phyloP scores from a whole-genome alignment of 495 filamentous ascomycete species.

The Hyphodiscus hymeniophilus region DNA sequence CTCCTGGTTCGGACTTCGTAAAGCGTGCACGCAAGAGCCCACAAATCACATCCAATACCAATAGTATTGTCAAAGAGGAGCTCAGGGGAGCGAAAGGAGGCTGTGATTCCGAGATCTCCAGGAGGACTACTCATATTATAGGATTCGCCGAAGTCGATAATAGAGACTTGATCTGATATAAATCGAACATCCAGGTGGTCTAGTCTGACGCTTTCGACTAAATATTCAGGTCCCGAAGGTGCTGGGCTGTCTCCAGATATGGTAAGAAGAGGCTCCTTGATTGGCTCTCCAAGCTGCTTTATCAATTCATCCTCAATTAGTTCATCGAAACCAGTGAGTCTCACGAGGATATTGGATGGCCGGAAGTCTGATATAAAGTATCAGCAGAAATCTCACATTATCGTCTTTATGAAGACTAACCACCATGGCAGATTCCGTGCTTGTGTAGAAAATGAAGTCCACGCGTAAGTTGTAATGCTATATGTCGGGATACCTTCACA shows the following conservation, averaged over 20 bases:
- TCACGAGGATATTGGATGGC: slow-evolving; percentile 24
- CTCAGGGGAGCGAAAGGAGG: slow-evolving; percentile 26
- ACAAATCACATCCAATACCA: slow-evolving; percentile 23
- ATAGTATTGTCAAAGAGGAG: slow-evolving; percentile 21
- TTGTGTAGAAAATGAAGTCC: slow-evolving; percentile 26
- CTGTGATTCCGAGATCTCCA: slow-evolving; percentile 22
- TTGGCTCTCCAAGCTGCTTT: slow-evolving; percentile 19
- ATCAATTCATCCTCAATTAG: slow-evolving; percentile 20
- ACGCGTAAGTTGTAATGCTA: slow-evolving; percentile 20
- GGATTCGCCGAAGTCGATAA: slow-evolving; percentile 29
- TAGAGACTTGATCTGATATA: slow-evolving; percentile 14
- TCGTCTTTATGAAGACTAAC: slow-evolving; percentile 11
- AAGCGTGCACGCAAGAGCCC: slow-evolving; percentile 28
- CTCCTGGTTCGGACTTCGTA: slow-evolving; percentile 28
- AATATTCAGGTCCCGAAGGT: slow-evolving; percentile 21
- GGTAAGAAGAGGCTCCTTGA: slow-evolving; percentile 12
- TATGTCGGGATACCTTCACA: slow-evolving; percentile 2
- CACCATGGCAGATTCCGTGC: slow-evolving; percentile 26
- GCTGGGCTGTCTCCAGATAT: slow-evolving; percentile 7
- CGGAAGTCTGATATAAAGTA: slow-evolving; percentile 21
- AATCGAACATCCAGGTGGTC: slow-evolving; percentile 7
- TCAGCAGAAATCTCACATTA: background rate
- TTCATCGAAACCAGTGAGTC: slow-evolving; percentile 13
- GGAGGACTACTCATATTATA: slow-evolving; percentile 15
- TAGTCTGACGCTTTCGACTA: slow-evolving; percentile 19